phyloP scores from a whole-genome alignment of 2,329 filamentous ascomycete genomes.

The Trichoderma sp. region DNA sequence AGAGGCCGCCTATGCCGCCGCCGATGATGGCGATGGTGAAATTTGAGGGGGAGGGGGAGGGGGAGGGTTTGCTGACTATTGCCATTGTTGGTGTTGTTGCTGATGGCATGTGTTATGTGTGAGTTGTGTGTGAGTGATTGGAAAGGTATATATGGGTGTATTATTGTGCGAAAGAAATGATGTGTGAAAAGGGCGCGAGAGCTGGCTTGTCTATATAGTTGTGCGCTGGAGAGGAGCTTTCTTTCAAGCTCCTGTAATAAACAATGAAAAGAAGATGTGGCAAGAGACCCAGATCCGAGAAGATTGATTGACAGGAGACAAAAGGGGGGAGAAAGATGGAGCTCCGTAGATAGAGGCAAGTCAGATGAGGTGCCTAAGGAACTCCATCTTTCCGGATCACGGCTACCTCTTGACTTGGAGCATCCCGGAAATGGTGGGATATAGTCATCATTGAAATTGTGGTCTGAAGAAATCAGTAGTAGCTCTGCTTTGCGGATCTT shows the following conservation, averaged over 20 bases:
- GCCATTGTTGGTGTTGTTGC: conserved; percentile 3
- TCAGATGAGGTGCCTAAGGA: conserved; percentile 9
- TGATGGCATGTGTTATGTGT: neutral
- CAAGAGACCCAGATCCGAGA: neutral
- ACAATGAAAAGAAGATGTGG: no score
- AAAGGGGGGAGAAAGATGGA: neutral
- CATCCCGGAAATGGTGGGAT: conserved; percentile 12
- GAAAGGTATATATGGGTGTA: neutral
- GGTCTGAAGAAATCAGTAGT: neutral
- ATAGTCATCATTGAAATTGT: neutral
- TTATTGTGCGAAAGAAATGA: neutral
- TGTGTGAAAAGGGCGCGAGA: conserved; percentile 9
- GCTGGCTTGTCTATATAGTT: conserved; percentile 22
- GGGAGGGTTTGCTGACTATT: neutral
- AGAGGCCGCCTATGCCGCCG: conserved; percentile 15
- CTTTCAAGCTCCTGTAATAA: no score
- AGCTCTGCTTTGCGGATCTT: conserved; percentile 1
- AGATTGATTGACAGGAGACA: neutral
- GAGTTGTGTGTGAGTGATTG: no score
- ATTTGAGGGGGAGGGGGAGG: neutral
- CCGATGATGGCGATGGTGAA: conserved; percentile 22
- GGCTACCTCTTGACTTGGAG: neutral
- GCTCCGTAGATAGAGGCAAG: neutral
- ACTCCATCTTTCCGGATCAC: conserved; percentile 13
- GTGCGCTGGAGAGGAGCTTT: neutral